Evolutionary conservation across 2,329 filamentous ascomycete species (phyloP).

Genomic region (Bipolaris bicolor): DNA sequence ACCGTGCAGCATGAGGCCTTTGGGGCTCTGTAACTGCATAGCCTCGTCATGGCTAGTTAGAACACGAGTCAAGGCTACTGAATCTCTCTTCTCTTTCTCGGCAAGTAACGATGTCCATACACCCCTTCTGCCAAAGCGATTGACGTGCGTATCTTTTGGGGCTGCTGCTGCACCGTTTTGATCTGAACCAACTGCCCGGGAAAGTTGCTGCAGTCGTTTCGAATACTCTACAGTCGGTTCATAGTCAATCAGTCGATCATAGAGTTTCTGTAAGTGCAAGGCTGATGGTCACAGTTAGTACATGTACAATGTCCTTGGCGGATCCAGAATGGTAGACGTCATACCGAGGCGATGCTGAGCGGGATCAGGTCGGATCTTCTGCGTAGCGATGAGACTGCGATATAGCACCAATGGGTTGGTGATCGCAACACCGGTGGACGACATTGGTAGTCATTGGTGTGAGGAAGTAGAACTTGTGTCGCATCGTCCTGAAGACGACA

Average conservation of each 20-base stretch:
- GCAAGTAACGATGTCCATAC: slow-evolving; percentile 64
- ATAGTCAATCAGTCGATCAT: slow-evolving; percentile 78
- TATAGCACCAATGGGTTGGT: slow-evolving; percentile 79
- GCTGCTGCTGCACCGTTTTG: slow-evolving; percentile 38
- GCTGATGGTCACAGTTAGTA: slow-evolving; percentile 51
- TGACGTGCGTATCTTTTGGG: slow-evolving; percentile 31
- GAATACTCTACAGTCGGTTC: slow-evolving; percentile 73
- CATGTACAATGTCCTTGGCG: slow-evolving; percentile 6
- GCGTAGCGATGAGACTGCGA: slow-evolving; percentile 70
- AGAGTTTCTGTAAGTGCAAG: slow-evolving; percentile 77
- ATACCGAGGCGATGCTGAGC: slow-evolving; percentile 69
- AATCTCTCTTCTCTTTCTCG: slow-evolving; percentile 59
- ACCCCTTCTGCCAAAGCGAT: slow-evolving; percentile 44
- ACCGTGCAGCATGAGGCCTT: slow-evolving; percentile 77
- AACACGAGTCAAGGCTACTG: slow-evolving; percentile 69
- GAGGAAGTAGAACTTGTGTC: slow-evolving; percentile 10
- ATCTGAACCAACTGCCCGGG: slow-evolving; percentile 48
- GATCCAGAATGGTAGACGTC: slow-evolving; percentile 41
- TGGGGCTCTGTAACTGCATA: slow-evolving; percentile 72
- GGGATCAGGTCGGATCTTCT: slow-evolving; percentile 70
- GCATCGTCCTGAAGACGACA: slow-evolving; percentile 12
- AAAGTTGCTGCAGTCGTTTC: slow-evolving; percentile 67
- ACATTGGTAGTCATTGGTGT: slow-evolving; percentile 43
- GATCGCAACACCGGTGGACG: slow-evolving; percentile 52
- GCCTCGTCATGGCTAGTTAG: slow-evolving; percentile 74